A percentile compares a stretch with the other conserved stretches of the same genome.
Evolutionary conservation across 495 filamentous ascomycete species (phyloP).

Genomic region (Hypoxylon cercidicola): DNA sequence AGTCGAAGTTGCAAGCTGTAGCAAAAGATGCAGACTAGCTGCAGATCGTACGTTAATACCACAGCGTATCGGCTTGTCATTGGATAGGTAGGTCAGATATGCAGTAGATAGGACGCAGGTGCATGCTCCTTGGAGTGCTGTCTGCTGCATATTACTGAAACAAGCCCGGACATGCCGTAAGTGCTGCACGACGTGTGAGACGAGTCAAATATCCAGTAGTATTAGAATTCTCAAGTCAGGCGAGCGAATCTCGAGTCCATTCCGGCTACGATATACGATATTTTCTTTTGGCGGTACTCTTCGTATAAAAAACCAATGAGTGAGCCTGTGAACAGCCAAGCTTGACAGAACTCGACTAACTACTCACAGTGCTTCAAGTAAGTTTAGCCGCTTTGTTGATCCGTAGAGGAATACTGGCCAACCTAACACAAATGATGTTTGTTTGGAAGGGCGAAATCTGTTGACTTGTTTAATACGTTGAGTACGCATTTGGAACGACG

Average conservation of each 20-base stretch:
- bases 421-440: not conserved
- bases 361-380: not conserved
- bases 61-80: not conserved
- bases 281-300: not conserved
- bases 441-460: constrained; percentile 7
- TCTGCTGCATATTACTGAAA: constrained; percentile 3
- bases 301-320: constrained; percentile 27
- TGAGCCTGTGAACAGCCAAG: not conserved
- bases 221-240: not conserved
- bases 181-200: constrained; percentile 1
- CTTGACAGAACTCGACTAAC: not conserved
- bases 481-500: constrained; percentile 3
- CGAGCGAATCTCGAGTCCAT: not conserved
- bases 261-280: not conserved
- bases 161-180: constrained; percentile 12
- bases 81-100: constrained; percentile 22
- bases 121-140: constrained; percentile 18
- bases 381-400: not conserved
- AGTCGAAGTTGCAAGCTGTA: not conserved
- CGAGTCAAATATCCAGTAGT: not conserved
- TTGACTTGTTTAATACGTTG: constrained; percentile 4
- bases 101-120: constrained; percentile 19
- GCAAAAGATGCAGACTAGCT: constrained; percentile 1
- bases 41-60: not conserved
- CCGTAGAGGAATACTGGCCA: not conserved